Evolutionary conservation across 2,329 filamentous ascomycete genomes (phyloP).

Genomic region (Claviceps fusiformis): DNA sequence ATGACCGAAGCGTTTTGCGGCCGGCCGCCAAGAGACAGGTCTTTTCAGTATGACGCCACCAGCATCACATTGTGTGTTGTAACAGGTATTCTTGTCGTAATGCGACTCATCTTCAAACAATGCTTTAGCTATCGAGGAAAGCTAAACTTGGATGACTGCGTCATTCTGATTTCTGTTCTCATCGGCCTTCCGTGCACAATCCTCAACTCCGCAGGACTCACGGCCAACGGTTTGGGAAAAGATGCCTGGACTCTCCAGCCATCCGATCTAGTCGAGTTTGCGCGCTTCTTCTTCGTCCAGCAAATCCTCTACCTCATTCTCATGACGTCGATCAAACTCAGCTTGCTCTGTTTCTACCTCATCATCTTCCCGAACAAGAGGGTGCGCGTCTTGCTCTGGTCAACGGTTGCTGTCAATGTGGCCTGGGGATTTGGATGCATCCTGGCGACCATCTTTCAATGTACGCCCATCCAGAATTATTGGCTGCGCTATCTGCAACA

Average conservation of each 20-base stretch:
- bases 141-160: constrained; percentile 20
- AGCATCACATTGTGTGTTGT: constrained; percentile 10
- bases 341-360: constrained; percentile 5
- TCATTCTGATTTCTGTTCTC: constrained; percentile 13
- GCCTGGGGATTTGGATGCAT: constrained; percentile 1
- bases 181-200: constrained; percentile 12
- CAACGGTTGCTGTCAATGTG: background rate
- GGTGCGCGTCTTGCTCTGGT: constrained; percentile 1
- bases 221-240: constrained; percentile 16
- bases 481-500: constrained; percentile 3
- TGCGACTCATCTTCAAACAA: constrained; percentile 13
- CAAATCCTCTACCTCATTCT: constrained; percentile 5
- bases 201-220: constrained; percentile 13
- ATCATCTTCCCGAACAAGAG: constrained; percentile 2
- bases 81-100: constrained; percentile 9
- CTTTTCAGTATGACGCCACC: constrained; percentile 1
- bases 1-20: constrained; percentile 4
- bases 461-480: constrained; percentile 1
- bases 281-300: constrained; percentile 4
- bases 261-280: constrained; percentile 1
- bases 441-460: background rate
- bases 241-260: constrained; percentile 20
- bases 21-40: constrained; percentile 3
- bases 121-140: constrained; percentile 15
- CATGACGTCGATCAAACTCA: constrained; percentile 3